Evolutionary conservation across 2,329 filamentous ascomycete genomes (phyloP).

Genomic region (Calonectria pteridis): DNA sequence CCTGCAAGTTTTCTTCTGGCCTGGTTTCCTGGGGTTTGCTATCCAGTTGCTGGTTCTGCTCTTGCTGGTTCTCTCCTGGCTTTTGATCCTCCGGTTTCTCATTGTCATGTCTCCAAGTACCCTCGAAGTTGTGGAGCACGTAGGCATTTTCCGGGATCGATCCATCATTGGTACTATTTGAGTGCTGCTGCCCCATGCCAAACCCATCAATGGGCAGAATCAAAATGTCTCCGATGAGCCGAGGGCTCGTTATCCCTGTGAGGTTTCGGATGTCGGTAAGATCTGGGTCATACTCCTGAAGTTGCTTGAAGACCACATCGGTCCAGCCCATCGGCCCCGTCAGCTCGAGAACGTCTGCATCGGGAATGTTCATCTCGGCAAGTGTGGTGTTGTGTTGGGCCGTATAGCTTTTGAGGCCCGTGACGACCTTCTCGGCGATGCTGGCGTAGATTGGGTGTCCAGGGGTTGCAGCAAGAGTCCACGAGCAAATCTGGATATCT

Average conservation of each 20-base stretch:
- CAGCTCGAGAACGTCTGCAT: constrained; percentile 28
- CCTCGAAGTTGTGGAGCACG: background rate
- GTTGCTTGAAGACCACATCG: constrained; percentile 26
- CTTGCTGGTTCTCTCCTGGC: background rate
- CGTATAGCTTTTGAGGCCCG: constrained; percentile 35
- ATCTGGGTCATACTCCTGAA: constrained; percentile 22
- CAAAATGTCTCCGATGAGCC: background rate
- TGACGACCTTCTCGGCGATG: constrained; percentile 41
- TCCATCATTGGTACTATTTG: background rate
- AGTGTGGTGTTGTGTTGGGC: constrained; percentile 2
- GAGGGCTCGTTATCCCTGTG: background rate
- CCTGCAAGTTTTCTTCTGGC: background rate
- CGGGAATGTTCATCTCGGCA: background rate
- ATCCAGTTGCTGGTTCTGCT: no score
- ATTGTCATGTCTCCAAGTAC: background rate
- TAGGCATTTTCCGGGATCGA: background rate
- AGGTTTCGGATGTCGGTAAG: constrained; percentile 24
- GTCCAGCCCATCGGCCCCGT: constrained; percentile 33
- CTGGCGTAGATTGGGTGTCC: constrained; percentile 47
- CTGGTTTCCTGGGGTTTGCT: background rate
- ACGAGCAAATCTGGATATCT: constrained; percentile 51
- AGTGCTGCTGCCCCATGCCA: background rate
- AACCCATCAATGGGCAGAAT: background rate
- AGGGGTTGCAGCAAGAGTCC: constrained; percentile 50
- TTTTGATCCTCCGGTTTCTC: background rate